phyloP scores from a whole-genome alignment of 805 yeast species.

The Cyberlindnera amylophila region DNA sequence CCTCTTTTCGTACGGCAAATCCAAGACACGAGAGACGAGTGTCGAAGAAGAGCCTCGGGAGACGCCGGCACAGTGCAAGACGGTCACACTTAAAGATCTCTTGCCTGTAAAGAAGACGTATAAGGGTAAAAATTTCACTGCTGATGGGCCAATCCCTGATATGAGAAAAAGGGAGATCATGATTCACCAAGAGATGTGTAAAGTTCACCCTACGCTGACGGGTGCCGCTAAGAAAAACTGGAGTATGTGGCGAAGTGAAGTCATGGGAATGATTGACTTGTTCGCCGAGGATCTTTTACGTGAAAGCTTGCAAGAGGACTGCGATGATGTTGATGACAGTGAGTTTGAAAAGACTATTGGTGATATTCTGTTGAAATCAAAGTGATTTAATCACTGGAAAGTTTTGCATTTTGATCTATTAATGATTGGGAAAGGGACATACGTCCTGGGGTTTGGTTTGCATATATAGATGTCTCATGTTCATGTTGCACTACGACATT shows the following conservation, averaged over 20 bases:
- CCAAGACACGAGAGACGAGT: slow-evolving; percentile 6
- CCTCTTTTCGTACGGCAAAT: slow-evolving; percentile 4
- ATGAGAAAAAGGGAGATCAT: neutral
- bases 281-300: slow-evolving; percentile 7
- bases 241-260: slow-evolving; percentile 13
- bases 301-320: neutral
- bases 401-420: too few relatives aligned
- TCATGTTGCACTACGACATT: too few relatives aligned
- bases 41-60: neutral
- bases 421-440: too few relatives aligned
- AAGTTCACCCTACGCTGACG: neutral
- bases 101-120: neutral
- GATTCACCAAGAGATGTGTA: neutral
- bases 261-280: slow-evolving; percentile 10
- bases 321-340: neutral
- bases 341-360: neutral
- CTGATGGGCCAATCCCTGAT: too few relatives aligned
- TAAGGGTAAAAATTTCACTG: too few relatives aligned
- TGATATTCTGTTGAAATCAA: neutral
- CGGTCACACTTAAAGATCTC: neutral
- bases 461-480: neutral
- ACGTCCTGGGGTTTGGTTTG: too few relatives aligned
- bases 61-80: neutral
- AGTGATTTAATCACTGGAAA: neutral
- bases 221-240: slow-evolving; percentile 1